Conservation (phyloP, 192 early-diverging fungal genomes). For the Cladochytrium replicatum region DNA sequence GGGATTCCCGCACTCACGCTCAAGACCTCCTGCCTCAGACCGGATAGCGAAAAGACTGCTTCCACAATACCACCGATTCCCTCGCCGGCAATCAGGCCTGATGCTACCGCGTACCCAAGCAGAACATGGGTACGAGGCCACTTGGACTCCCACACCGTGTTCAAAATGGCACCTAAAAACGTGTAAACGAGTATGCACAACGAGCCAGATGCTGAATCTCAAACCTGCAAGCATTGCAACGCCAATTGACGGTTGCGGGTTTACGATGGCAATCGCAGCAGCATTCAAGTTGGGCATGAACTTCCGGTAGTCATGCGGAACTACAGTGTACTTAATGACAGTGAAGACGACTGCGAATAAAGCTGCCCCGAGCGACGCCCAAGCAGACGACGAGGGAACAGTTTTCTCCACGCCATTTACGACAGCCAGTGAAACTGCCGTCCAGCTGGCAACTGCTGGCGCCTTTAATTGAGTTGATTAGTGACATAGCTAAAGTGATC, state of each 20-base stretch:
- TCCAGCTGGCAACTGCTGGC: slow-evolving; percentile 41
- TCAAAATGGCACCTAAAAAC: slow-evolving; percentile 16
- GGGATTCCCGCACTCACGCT: too few species aligned
- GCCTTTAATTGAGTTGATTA: too few species aligned
- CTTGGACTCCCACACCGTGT: slow-evolving; percentile 13
- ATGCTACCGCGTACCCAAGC: slow-evolving; percentile 24
- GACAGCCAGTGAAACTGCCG: slow-evolving; percentile 5
- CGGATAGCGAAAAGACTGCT: slow-evolving; percentile 5
- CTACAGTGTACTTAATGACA: slow-evolving; percentile 27
- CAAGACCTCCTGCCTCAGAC: too few species aligned
- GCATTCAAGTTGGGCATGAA: slow-evolving; percentile 52
- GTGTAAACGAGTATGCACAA: slow-evolving; percentile 18
- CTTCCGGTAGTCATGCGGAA: slow-evolving; percentile 38
- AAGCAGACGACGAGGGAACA: slow-evolving; percentile 26
- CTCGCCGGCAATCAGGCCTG: slow-evolving; percentile 28
- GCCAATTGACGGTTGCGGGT: slow-evolving; percentile 7
- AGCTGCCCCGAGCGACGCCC: slow-evolving; percentile 23
- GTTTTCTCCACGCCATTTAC: slow-evolving; percentile 15
- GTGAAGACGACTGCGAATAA: slow-evolving; percentile 35
- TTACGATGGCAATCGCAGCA: slow-evolving; percentile 24
- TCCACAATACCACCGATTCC: slow-evolving; percentile 23
- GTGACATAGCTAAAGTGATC: too few species aligned
- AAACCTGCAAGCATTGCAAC: too few species aligned
- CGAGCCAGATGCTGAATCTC: too few species aligned
- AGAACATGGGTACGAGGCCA: slow-evolving; percentile 12